A percentile compares a stretch with the other conserved stretches of the same genome.
Evolutionary conservation across 2,329 filamentous ascomycete genomes (phyloP).

Genomic region (Colletotrichum tropicale): DNA sequence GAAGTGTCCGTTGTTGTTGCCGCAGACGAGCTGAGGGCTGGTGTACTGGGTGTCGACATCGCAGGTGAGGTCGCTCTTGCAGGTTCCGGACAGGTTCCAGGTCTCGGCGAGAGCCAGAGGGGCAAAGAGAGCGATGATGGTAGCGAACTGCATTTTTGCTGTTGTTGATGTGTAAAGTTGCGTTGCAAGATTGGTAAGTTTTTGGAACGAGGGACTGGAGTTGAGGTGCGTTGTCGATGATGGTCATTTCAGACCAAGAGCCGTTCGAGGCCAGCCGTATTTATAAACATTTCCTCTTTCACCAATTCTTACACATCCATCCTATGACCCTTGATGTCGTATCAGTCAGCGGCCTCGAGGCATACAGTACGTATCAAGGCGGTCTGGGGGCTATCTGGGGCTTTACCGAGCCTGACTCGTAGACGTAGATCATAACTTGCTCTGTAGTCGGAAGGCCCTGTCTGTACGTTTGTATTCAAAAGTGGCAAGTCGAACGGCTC

Average conservation of each 20-base stretch:
- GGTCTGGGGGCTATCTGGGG: not conserved
- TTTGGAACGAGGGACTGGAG: not conserved
- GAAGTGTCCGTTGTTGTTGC: not conserved
- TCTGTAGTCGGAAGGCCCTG: not conserved
- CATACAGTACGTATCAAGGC: not conserved
- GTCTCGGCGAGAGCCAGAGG: not conserved
- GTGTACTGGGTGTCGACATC: not conserved
- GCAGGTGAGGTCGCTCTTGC: not conserved
- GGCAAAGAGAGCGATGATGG: not conserved
- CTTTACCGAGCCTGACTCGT: not conserved
- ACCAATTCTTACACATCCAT: rapidly evolving
- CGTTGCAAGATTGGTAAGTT: not conserved
- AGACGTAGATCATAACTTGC: not conserved
- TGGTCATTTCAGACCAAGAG: not conserved
- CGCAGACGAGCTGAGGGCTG: not conserved
- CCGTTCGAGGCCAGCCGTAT: rapidly evolving
- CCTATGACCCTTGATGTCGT: rapidly evolving
- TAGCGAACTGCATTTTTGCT: not conserved
- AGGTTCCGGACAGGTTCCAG: not conserved
- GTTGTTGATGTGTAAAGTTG: not conserved
- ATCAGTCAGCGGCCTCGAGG: not conserved
- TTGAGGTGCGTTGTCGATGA: not conserved
- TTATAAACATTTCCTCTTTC: not conserved
- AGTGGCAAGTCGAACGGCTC: not conserved
- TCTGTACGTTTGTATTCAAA: not conserved